Evolutionary conservation across 2,329 filamentous ascomycete species (phyloP), one percentile per base, ranked within the genome.

Genomic region (Exophiala oligosperma): DNA sequence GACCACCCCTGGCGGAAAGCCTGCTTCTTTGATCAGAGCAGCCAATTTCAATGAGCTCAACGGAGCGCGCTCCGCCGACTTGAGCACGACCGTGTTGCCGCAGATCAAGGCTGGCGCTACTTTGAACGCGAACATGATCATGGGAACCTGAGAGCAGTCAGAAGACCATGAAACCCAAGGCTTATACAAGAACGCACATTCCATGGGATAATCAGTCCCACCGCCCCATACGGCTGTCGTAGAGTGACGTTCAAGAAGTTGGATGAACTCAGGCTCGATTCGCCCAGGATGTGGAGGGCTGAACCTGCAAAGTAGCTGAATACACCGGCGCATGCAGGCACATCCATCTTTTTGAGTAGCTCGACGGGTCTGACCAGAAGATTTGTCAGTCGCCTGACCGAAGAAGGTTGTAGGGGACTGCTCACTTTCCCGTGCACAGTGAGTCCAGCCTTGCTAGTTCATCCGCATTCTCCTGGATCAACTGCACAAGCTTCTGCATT

Each of bases 1-100:
- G 1, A 87, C 67, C n/a, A 88, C 82, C 29, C 85, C 85, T 29
- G 72, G 72, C 0, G 81, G 79, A 2, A 83, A 83, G 70, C 86
- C 82, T 70, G 86, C 74, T n/a, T 77, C 67, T 55, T 81, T 76
- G 0, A 77, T 82, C 2, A 87, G 67, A 69, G 87, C 84, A 12
- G 77, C 79, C 14, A 85, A 65, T 69, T 87, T 87, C 28, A 88
- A 73, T 2, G 74, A 73, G 2, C 76, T 78, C 17, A 57, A 49
- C 3, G 62, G 64, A 6, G 60, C 54, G 29, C 59, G 63, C 24
- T 63, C 62, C 52, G 81, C 84, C 2, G 81, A 81, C 70, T 84
- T 84, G 59, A 83, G 68, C 49, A 85, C 82, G 44, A 84, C 70
- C 14, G 72, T 69, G 59, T 83, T 83, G 9, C 82, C 82, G 0